Percentiles rank a stretch among this genome's conserved stretches.
Evolutionary conservation across 805 yeast species (phyloP).

Genomic region (Schwanniomyces pseudopolymorphus): DNA sequence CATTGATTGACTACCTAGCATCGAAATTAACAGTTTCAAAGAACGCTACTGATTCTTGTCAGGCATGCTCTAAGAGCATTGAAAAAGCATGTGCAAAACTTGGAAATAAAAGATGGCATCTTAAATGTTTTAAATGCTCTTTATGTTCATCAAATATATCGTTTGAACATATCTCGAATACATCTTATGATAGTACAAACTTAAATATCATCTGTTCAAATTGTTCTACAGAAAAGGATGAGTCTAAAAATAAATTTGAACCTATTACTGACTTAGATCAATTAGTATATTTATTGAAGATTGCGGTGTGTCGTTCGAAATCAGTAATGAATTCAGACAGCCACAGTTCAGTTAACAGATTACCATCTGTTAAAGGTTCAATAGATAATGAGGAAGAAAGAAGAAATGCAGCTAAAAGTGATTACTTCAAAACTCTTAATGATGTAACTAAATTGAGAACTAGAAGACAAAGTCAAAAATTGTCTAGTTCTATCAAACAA

Average conservation of each 20-base stretch:
- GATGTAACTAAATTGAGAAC: constrained; percentile 79
- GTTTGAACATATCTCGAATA: constrained; percentile 40
- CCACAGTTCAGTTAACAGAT: background rate
- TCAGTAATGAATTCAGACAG: constrained; percentile 49
- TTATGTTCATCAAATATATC: constrained; percentile 45
- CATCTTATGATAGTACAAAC: constrained; percentile 42
- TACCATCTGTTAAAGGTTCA: background rate
- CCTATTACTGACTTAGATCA: constrained; percentile 71
- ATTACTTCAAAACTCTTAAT: constrained; percentile 67
- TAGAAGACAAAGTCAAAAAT: constrained; percentile 62
- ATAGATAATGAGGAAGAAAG: constrained; percentile 3
- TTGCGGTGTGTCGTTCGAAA: constrained; percentile 76
- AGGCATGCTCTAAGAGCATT: constrained; percentile 67
- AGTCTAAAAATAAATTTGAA: constrained; percentile 54
- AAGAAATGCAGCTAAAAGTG: constrained; percentile 29
- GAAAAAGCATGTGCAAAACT: constrained; percentile 77
- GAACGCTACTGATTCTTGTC: constrained; percentile 76
- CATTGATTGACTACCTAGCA: background rate
- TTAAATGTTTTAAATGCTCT: constrained; percentile 67
- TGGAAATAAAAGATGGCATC: constrained; percentile 76
- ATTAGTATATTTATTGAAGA: constrained; percentile 71
- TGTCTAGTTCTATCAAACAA: constrained; percentile 54
- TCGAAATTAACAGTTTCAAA: constrained; percentile 46
- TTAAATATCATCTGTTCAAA: constrained; percentile 53
- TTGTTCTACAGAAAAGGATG: constrained; percentile 54